A percentile compares a stretch with the other conserved stretches of the same genome.
Conservation (phyloP, 192 early-diverging fungal species). For the Spizellomyces sp. region DNA sequence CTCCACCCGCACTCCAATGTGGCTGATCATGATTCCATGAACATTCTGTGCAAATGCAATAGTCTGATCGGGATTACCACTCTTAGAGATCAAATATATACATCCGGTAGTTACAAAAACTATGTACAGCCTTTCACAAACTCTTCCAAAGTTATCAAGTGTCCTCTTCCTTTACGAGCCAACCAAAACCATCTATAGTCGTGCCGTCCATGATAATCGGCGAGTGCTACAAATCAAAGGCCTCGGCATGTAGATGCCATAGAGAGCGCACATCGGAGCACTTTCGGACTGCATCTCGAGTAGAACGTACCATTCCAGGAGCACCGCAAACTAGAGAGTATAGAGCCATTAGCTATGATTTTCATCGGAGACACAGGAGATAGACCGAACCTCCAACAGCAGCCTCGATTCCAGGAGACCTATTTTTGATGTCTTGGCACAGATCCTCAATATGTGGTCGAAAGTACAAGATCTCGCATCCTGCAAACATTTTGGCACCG, state of each 20-base stretch:
- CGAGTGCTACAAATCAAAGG: background rate
- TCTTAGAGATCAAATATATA: no score
- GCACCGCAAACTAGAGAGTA: slow-evolving; percentile 18
- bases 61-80: no score
- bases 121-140: no score
- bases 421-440: slow-evolving; percentile 13
- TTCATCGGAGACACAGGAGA: background rate
- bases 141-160: no score
- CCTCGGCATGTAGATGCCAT: slow-evolving; percentile 22
- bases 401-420: slow-evolving; percentile 6
- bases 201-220: no score
- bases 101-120: no score
- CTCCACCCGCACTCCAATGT: no score
- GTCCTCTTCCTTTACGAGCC: no score
- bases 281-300: slow-evolving; percentile 3
- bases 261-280: slow-evolving; percentile 15
- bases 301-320: background rate
- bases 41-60: no score
- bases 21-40: no score
- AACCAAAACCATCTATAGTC: no score
- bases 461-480: slow-evolving; percentile 2
- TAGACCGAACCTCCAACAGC: slow-evolving; percentile 10
- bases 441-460: background rate
- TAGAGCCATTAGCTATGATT: background rate
- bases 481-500: background rate